phyloP scores from a whole-genome alignment of 495 filamentous ascomycete genomes.

The Melanomma pulvis-pyrius region DNA sequence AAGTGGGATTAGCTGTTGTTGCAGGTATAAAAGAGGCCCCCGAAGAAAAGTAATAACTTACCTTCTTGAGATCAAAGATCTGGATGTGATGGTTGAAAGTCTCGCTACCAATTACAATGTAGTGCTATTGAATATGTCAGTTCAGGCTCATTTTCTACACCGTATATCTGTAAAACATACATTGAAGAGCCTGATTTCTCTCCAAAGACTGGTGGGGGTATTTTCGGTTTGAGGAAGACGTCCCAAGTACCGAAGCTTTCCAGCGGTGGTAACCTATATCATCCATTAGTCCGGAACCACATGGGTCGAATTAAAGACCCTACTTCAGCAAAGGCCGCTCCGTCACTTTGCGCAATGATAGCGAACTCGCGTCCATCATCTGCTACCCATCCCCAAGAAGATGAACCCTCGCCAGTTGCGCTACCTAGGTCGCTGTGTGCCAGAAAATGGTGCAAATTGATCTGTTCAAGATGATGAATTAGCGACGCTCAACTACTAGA shows the following conservation, averaged over 20 bases:
- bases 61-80: conserved; percentile 46
- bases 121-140: not conserved
- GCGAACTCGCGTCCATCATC: conserved; percentile 59
- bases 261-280: conserved; percentile 46
- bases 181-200: conserved; percentile 33
- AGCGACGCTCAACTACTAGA: not conserved
- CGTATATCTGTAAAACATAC: not conserved
- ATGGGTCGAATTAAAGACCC: not conserved
- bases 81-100: conserved; percentile 37
- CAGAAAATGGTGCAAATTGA: conserved; percentile 60
- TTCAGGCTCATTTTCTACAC: not conserved
- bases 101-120: conserved; percentile 36
- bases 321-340: conserved; percentile 59
- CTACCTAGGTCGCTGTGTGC: conserved; percentile 56
- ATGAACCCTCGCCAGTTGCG: conserved; percentile 41
- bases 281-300: not conserved
- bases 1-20: too few species aligned
- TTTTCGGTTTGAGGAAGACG: conserved; percentile 38
- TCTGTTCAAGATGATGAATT: conserved; percentile 13
- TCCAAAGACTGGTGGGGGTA: conserved; percentile 26
- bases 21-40: too few species aligned
- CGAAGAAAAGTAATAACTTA: conserved; percentile 37
- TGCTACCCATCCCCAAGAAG: conserved; percentile 59
- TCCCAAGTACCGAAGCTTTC: conserved; percentile 58
- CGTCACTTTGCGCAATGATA: conserved; percentile 60